Evolutionary conservation across 164 flowering plant species (phyloP).

Genomic region (Umbellularia californica): DNA sequence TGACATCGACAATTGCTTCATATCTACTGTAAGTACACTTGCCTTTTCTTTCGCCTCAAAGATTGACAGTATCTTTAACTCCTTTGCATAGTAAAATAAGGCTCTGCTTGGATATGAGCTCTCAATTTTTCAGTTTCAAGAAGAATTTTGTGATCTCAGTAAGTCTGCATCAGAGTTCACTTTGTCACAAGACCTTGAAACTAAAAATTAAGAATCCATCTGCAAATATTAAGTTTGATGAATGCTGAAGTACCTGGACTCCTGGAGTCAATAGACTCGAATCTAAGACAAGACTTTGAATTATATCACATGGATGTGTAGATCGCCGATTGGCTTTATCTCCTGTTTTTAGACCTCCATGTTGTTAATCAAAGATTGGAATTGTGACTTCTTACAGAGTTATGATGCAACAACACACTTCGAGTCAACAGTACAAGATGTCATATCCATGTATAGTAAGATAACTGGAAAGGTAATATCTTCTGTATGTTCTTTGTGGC

Average conservation of each 20-base stretch:
- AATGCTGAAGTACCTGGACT: no score
- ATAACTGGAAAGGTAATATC: conserved; percentile 87
- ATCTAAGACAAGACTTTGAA: not conserved
- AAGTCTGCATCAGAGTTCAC: no score
- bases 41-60: not conserved
- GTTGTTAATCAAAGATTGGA: not conserved
- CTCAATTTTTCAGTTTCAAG: no score
- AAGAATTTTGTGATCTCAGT: no score
- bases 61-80: not conserved
- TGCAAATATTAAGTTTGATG: no score
- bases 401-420: conserved; percentile 86
- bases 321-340: not conserved
- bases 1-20: conserved; percentile 67
- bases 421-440: conserved; percentile 75
- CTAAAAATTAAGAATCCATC: no score
- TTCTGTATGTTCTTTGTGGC: not conserved
- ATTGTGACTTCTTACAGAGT: conserved; percentile 45
- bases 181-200: no score
- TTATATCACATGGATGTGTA: not conserved
- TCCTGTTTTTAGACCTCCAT: not conserved
- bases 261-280: not conserved
- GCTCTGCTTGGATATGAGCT: not conserved
- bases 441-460: conserved; percentile 58
- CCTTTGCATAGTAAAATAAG: not conserved
- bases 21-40: conserved; percentile 60